phyloP scores from a whole-genome alignment of 139 green algal species.

The Trebouxia sp. region DNA sequence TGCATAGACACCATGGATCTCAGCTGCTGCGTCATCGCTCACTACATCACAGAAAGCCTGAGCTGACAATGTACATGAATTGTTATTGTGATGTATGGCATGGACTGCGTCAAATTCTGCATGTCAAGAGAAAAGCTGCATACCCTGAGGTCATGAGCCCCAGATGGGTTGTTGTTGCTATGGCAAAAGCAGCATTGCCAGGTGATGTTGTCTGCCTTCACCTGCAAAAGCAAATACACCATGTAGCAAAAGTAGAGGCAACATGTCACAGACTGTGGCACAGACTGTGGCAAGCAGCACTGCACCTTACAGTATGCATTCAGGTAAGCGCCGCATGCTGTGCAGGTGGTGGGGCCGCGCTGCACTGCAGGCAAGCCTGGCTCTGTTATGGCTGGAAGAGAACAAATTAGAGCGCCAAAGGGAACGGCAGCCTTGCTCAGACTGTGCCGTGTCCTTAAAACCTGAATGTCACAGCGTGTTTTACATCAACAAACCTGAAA shows the following conservation, averaged over 20 bases:
- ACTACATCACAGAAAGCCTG: background rate
- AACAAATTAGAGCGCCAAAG: slow-evolving; percentile 10
- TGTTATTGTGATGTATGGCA: no score
- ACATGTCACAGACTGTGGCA: no score
- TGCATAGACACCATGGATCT: no score
- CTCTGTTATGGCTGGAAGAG: background rate
- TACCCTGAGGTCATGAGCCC: background rate
- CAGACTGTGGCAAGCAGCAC: background rate
- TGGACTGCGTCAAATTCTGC: no score
- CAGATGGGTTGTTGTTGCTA: background rate
- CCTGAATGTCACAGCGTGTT: no score
- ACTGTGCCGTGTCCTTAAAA: background rate
- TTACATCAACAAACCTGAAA: no score
- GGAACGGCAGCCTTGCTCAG: slow-evolving; percentile 7
- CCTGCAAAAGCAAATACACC: background rate
- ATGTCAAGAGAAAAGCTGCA: no score
- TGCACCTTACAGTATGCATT: slow-evolving; percentile 25
- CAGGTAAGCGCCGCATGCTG: background rate
- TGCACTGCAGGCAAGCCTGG: slow-evolving; percentile 2
- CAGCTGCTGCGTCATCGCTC: no score
- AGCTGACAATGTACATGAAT: background rate
- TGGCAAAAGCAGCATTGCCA: background rate
- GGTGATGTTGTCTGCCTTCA: background rate
- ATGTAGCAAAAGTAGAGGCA: no score
- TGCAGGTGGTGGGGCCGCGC: background rate